Conservation (phyloP, 1,139 yeast genomes). For the Arxiozyma heterogenica region DNA sequence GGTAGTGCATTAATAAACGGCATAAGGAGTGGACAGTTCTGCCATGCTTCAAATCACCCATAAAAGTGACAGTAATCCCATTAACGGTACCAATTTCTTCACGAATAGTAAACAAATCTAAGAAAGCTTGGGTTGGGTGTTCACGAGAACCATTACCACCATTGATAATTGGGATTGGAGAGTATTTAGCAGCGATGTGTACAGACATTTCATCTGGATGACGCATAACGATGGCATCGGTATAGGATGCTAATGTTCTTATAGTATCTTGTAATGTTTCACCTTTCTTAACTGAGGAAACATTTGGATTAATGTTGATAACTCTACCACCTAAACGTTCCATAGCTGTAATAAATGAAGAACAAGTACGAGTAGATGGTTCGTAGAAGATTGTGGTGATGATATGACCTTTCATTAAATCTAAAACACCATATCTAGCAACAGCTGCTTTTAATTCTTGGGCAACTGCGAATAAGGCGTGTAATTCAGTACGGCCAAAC, state of each 20-base stretch:
- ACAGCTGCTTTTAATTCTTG: constrained; percentile 97
- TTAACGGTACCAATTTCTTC: constrained; percentile 98
- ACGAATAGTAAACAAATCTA: constrained; percentile 94
- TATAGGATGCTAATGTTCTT: constrained; percentile 87
- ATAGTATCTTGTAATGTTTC: constrained; percentile 96
- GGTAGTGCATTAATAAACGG: constrained; percentile 82
- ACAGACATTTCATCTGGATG: constrained; percentile 93
- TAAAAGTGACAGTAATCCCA: constrained; percentile 94
- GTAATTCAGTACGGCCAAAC: constrained; percentile 79
- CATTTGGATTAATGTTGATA: constrained; percentile 70
- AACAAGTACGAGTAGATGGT: constrained; percentile 94
- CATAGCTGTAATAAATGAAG: constrained; percentile 98
- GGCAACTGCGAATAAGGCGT: constrained; percentile 87
- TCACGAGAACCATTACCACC: constrained; percentile 98
- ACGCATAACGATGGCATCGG: constrained; percentile 95
- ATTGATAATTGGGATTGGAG: constrained; percentile 94
- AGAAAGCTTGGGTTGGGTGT: constrained; percentile 97
- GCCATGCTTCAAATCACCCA: constrained; percentile 98
- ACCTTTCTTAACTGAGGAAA: constrained; percentile 94
- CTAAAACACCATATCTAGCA: constrained; percentile 92
- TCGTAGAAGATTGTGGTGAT: constrained; percentile 95
- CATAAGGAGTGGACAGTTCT: constrained; percentile 97
- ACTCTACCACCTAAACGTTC: constrained; percentile 99
- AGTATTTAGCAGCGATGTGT: constrained; percentile 87
- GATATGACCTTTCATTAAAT: constrained; percentile 80